Evolutionary conservation across 2,329 filamentous ascomycete species (phyloP), one percentile per base, ranked within the genome.

Genomic region (Xylaria sp.): DNA sequence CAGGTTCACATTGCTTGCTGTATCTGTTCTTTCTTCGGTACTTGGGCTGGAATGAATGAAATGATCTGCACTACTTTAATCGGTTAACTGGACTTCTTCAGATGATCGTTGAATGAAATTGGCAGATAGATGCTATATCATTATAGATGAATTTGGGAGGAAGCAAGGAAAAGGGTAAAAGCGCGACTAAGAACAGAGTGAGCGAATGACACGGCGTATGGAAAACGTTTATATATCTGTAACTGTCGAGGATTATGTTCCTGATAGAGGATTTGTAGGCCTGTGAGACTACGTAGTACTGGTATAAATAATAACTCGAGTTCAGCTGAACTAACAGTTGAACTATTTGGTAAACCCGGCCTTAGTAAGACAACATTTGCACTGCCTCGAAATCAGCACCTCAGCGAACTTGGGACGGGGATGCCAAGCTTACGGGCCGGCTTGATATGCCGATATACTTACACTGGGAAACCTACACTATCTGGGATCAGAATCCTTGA

Each of bases 311-410:
- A 13, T 31, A 10, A 20, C 10, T 12, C 13, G 31, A 18, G 33
- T 15, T 39, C 39, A 41, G 36, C 33, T 28, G 15, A 8, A 15
- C 12, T 41, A 18, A 46, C 41, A 25, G 48, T 51, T 2, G 13
- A 28, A 23, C 7, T 61, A 62, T 52, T 62, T 62, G 59, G 41
- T 41, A 62, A 62, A 43, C 13, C 46, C 23, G 12, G 20, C 20
- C 9, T 49, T 41, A 5, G 39, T 39, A 20, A 46, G 18, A 43
- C 33, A 10, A 31, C 13, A 36, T 10, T 41, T 57, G 52, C 54
- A 58, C 62, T 49, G 54, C 62, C 43, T 57, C 62, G 41, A 28
- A 28, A 46, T 41, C 49, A 52, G 49, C 49, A 23, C 25, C 36
- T 41, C 13, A 9, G 5, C 15, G 23, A 25, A 28, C 39, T 36